Evolutionary conservation across 2,329 filamentous ascomycete species (phyloP).

Genomic region (Zarea fungicola): DNA sequence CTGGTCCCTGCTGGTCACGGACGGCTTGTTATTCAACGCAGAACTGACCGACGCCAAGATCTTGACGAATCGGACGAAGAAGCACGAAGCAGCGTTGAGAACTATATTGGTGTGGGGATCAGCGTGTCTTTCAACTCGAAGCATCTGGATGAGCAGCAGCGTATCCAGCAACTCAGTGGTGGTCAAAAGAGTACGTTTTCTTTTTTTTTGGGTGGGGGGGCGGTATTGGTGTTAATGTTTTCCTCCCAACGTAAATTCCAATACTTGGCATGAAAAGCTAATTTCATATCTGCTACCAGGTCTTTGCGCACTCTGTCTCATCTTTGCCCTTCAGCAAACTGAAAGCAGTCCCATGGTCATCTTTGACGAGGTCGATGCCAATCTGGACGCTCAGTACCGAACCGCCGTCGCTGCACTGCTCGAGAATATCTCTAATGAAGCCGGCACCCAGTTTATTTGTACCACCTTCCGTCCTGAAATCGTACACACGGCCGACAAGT

Average conservation of each 20-base stretch:
- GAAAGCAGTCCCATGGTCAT: constrained; percentile 98
- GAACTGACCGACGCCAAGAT: constrained; percentile 66
- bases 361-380: constrained; percentile 98
- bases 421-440: constrained; percentile 65
- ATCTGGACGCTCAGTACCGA: constrained; percentile 94
- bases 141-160: constrained; percentile 89
- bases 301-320: constrained; percentile 92
- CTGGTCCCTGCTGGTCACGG: constrained; percentile 92
- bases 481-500: constrained; percentile 91
- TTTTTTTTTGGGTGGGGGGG: too few relatives aligned
- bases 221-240: too few relatives aligned
- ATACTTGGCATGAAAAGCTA: too few relatives aligned
- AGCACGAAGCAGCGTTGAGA: constrained; percentile 72
- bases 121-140: constrained; percentile 98
- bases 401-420: constrained; percentile 91
- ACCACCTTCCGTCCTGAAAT: constrained; percentile 98
- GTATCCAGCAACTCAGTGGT: constrained; percentile 93
- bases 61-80: constrained; percentile 61
- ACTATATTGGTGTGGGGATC: constrained; percentile 94
- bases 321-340: constrained; percentile 97
- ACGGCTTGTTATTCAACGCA: constrained; percentile 85
- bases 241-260: too few relatives aligned
- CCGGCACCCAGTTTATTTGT: constrained; percentile 83
- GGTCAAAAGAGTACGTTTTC: constrained; percentile 85
- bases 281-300: constrained; percentile 44